Conservation (phyloP, 2,329 filamentous ascomycete genomes). For the Calonectria hongkongensis region DNA sequence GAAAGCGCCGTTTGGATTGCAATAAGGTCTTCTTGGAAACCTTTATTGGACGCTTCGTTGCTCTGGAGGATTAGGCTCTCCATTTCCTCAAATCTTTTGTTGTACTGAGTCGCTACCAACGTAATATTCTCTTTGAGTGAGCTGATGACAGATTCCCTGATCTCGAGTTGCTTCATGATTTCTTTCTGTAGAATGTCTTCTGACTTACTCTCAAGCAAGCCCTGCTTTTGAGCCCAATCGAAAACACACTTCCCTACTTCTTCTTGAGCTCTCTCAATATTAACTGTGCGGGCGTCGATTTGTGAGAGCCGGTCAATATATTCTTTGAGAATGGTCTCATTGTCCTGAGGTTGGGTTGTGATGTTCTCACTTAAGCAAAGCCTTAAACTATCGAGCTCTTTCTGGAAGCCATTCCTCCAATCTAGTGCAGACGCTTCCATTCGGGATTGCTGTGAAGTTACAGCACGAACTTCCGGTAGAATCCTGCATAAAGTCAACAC, state of each 20-base stretch:
- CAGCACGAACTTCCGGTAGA: constrained; percentile 41
- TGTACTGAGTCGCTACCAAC: constrained; percentile 43
- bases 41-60: constrained; percentile 40
- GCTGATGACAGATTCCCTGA: constrained; percentile 47
- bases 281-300: constrained; percentile 37
- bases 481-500: constrained; percentile 32
- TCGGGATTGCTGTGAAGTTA: constrained; percentile 38
- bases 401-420: constrained; percentile 35
- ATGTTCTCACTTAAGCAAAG: constrained; percentile 13
- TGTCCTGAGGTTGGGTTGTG: background rate
- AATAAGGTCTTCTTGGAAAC: constrained; percentile 44
- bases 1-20: constrained; percentile 51
- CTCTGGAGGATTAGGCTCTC: constrained; percentile 31
- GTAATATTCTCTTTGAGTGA: constrained; percentile 50
- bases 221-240: constrained; percentile 33
- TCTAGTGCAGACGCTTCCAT: constrained; percentile 32
- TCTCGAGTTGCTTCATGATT: constrained; percentile 46
- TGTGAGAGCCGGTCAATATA: constrained; percentile 34
- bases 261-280: constrained; percentile 43
- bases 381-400: constrained; percentile 18
- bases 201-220: constrained; percentile 26
- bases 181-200: constrained; percentile 37
- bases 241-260: constrained; percentile 43
- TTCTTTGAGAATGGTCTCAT: constrained; percentile 17
- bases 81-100: constrained; percentile 46